phyloP scores from a whole-genome alignment of 108 stramenopile genomes.

The Stephanodiscus minutulus region DNA sequence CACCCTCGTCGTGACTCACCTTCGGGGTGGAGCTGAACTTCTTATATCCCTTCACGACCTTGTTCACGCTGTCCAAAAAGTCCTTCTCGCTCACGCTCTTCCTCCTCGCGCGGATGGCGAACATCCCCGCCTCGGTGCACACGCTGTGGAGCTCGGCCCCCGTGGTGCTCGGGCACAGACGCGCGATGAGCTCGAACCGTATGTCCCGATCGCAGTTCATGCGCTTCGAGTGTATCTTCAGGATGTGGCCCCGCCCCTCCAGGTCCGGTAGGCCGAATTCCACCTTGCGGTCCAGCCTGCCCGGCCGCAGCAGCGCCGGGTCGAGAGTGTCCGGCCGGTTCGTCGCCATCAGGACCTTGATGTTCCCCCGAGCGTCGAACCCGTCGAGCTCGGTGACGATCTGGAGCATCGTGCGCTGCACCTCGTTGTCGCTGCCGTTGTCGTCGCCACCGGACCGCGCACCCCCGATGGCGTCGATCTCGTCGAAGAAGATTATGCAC shows the following conservation, averaged over 20 bases:
- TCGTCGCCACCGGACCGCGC: conserved; percentile 86
- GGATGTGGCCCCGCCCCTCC: conserved; percentile 95
- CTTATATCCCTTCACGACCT: conserved; percentile 99
- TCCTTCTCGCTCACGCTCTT: conserved; percentile 97
- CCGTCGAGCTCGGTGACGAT: conserved; percentile 99
- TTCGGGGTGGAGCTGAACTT: conserved; percentile 99
- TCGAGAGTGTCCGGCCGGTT: conserved; percentile 98
- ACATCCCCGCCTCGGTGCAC: conserved; percentile 99
- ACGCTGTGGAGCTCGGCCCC: conserved; percentile 97
- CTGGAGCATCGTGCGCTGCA: conserved; percentile 98
- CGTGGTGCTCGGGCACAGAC: conserved; percentile 97
- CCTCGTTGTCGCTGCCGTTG: conserved; percentile 93
- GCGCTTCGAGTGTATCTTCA: conserved; percentile 95
- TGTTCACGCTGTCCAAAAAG: conserved; percentile 97
- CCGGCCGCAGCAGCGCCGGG: conserved; percentile 95
- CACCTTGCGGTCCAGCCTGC: conserved; percentile 97
- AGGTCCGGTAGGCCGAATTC: conserved; percentile 97
- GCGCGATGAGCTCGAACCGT: conserved; percentile 97
- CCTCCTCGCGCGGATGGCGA: conserved; percentile 96
- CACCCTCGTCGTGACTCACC: conserved; percentile 17
- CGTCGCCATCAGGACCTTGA: conserved; percentile 98
- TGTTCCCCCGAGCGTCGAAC: conserved; percentile 97
- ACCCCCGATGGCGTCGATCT: conserved; percentile 94
- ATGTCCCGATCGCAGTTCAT: conserved; percentile 98
- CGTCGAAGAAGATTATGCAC: conserved; percentile 97